phyloP scores from a whole-genome alignment of 2,329 filamentous ascomycete species.

The Aureobasidium pullulans region DNA sequence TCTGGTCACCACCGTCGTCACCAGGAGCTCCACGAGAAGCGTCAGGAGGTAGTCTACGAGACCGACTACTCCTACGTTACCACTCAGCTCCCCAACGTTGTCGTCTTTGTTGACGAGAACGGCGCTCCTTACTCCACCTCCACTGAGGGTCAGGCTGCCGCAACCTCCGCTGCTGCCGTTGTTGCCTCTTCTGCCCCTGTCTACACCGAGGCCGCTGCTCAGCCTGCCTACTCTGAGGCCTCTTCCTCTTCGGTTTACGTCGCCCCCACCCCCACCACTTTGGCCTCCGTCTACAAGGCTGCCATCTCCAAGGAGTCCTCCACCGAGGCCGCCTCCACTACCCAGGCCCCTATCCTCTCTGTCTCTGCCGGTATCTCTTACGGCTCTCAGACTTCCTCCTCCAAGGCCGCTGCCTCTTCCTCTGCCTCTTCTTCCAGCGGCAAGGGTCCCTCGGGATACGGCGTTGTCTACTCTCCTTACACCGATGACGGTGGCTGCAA shows the following conservation, averaged over 20 bases:
- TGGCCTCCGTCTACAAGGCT: conserved; percentile 16
- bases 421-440: conserved; percentile 17
- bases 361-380: background rate
- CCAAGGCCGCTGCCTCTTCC: conserved; percentile 16
- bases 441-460: conserved; percentile 28
- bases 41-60: conserved; percentile 29
- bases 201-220: conserved; percentile 15
- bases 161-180: conserved; percentile 15
- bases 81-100: conserved; percentile 40
- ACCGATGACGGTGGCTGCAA: conserved; percentile 58
- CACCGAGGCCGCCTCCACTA: background rate
- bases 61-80: conserved; percentile 29
- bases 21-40: conserved; percentile 30
- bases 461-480: conserved; percentile 55
- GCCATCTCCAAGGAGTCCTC: conserved; percentile 18
- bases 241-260: conserved; percentile 10
- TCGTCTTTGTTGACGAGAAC: conserved; percentile 54
- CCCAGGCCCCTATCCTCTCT: background rate
- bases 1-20: conserved; percentile 24
- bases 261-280: conserved; percentile 13
- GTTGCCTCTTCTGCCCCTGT: conserved; percentile 13
- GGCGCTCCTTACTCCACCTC: conserved; percentile 42
- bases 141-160: conserved; percentile 8
- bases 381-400: conserved; percentile 15
- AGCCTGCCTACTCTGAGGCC: conserved; percentile 17